Evolutionary conservation across 164 flowering plant species (phyloP).

Genomic region (Dillenia suffruticosa): DNA sequence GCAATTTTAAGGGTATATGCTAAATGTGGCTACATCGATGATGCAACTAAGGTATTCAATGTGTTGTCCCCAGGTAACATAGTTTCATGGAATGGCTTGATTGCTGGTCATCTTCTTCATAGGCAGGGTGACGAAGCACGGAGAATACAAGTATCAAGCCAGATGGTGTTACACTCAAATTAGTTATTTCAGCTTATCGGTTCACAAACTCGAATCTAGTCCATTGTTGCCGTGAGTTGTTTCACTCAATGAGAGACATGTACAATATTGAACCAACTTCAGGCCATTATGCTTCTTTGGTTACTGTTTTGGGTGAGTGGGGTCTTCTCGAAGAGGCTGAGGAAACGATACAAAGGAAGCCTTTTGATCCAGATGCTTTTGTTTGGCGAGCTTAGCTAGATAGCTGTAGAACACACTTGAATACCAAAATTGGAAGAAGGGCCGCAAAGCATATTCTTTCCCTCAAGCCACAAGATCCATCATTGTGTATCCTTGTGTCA

Average conservation of each 20-base stretch:
- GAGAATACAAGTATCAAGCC: slow-evolving; percentile 40
- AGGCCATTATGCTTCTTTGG: slow-evolving; percentile 73
- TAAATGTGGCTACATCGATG: slow-evolving; percentile 62
- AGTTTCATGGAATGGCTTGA: slow-evolving; percentile 83
- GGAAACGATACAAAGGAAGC: slow-evolving; percentile 49
- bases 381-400: slow-evolving; percentile 90
- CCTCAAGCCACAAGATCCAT: slow-evolving; percentile 64
- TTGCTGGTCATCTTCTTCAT: slow-evolving; percentile 57
- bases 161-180: slow-evolving; percentile 48
- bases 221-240: slow-evolving; percentile 48
- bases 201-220: slow-evolving; percentile 48
- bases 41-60: slow-evolving; percentile 51
- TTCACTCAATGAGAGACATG: slow-evolving; percentile 52
- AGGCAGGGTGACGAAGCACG: slow-evolving; percentile 83
- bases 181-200: slow-evolving; percentile 66
- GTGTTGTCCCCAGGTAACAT: slow-evolving; percentile 50
- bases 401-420: slow-evolving; percentile 48
- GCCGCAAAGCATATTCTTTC: slow-evolving; percentile 58
- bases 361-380: slow-evolving; percentile 49
- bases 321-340: slow-evolving; percentile 79
- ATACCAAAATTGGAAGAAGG: slow-evolving; percentile 48
- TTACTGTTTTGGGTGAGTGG: slow-evolving; percentile 72
- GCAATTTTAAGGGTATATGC: slow-evolving; percentile 73
- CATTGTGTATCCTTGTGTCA: slow-evolving; percentile 59
- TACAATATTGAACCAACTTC: slow-evolving; percentile 56